Conservation (phyloP, 2,329 filamentous ascomycete species). For the Didymella exigua region DNA sequence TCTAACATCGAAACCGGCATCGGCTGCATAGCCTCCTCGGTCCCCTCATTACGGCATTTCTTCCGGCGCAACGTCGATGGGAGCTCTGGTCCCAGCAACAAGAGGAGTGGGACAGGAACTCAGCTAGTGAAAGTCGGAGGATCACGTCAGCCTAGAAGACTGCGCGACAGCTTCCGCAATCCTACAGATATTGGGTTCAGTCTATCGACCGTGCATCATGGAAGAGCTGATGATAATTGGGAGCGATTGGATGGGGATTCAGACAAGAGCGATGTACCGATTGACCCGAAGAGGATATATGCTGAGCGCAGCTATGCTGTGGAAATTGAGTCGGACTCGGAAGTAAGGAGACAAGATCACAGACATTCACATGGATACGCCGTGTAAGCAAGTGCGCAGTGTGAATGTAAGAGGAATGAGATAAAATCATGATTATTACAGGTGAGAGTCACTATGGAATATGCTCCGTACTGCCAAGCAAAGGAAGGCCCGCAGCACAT, state of each 20-base stretch:
- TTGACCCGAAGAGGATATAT: slow-evolving; percentile 20
- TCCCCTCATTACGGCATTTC: slow-evolving; percentile 27
- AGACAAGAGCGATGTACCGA: slow-evolving; percentile 20
- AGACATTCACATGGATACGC: neutral
- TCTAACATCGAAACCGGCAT: slow-evolving; percentile 35
- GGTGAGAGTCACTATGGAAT: too few relatives aligned
- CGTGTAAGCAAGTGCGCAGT: neutral
- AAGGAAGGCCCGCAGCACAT: too few relatives aligned
- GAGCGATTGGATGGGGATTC: slow-evolving; percentile 27
- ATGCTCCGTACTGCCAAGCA: too few relatives aligned
- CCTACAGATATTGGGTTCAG: slow-evolving; percentile 23
- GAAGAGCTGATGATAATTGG: slow-evolving; percentile 23
- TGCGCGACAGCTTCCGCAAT: slow-evolving; percentile 17
- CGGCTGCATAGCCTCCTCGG: slow-evolving; percentile 27
- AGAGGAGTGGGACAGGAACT: slow-evolving; percentile 11
- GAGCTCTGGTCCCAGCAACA: slow-evolving; percentile 20
- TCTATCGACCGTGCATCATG: slow-evolving; percentile 20
- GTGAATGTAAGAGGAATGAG: too few relatives aligned
- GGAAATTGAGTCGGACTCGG: slow-evolving; percentile 19
- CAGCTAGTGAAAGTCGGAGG: slow-evolving; percentile 16
- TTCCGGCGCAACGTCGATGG: slow-evolving; percentile 17
- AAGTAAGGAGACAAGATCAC: neutral
- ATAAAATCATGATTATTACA: too few relatives aligned
- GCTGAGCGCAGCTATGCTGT: slow-evolving; percentile 22
- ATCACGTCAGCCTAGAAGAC: slow-evolving; percentile 2